A percentile compares a stretch with the other conserved stretches of the same genome.
These are phyloP conservation scores for Tetratostichococcus sp. DNA, from an alignment of 139 green algal genomes.

Conservation along the genomic window DNA sequence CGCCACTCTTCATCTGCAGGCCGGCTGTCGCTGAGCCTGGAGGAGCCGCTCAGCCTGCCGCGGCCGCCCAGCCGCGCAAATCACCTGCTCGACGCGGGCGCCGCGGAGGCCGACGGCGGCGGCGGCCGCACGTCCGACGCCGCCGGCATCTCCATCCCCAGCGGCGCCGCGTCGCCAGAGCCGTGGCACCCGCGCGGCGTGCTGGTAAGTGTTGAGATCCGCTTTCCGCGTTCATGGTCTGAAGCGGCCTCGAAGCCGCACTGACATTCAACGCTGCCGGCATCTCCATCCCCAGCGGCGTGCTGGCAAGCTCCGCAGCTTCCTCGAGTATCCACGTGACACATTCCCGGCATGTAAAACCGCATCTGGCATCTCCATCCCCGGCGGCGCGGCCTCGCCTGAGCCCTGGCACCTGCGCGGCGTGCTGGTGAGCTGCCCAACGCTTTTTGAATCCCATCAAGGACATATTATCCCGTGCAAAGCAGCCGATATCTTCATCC, in stretches of 20 bases:
- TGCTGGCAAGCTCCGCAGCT: too few relatives aligned
- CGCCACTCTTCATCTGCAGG: neutral
- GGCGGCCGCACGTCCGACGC: conserved; percentile 2
- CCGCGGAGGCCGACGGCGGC: neutral
- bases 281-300: too few relatives aligned
- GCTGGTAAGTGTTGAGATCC: too few relatives aligned
- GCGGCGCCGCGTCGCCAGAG: neutral
- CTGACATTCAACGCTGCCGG: too few relatives aligned
- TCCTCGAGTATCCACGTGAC: too few relatives aligned
- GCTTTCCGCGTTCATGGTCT: too few relatives aligned
- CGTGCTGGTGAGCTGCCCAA: conserved; percentile 48
- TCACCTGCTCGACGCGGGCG: neutral
- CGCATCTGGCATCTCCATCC: conserved; percentile 2
- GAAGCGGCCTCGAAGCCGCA: too few relatives aligned
- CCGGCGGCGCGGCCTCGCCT: neutral
- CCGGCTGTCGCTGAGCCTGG: neutral
- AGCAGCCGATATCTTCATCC: too few relatives aligned
- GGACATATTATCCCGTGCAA: too few relatives aligned
- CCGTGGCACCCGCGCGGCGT: conserved; percentile 83
- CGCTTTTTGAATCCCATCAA: conserved; percentile 29
- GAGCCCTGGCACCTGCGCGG: conserved; percentile 76
- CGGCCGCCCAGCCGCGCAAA: neutral
- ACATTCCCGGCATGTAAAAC: too few relatives aligned
- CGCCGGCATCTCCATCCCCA: neutral
- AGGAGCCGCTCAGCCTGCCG: conserved; percentile 7